Evolutionary conservation across 140 eudicot genomes (phyloP), one percentile per base, ranked within the genome.

Genomic region (Anethum foeniculum): DNA sequence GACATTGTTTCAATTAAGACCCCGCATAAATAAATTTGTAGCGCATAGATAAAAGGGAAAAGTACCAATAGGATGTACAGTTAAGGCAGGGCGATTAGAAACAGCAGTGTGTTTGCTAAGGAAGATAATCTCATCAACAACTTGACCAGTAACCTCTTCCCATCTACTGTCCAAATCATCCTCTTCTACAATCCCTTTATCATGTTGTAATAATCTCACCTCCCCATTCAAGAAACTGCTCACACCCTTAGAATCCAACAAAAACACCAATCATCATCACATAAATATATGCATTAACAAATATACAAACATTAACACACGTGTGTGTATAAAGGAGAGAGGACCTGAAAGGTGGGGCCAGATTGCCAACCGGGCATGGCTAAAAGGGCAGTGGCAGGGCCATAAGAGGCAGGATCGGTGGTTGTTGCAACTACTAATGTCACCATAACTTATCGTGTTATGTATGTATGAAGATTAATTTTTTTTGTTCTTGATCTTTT

Each of bases 51-150:
- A 47, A 36, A 47, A 46, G 51, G 3, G 15, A 2, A 7, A 15
- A 9, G 25, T 91, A 92, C 97, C 96, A 73, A 92, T 92, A 0
- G 98, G 98, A 78, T 94, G 98, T 11, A 94, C 68, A 21, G 97
- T 92, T 58, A 94, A 94, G 21, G 98, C 94, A 6, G 97, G 97
- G 28, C 98, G 97, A 82, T 80, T 94, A 39, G 97, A 89, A 48
- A 81, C 93, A 68, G 97, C 98, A 7, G 86, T 90, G 83, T 94
- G 98, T 82, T 87, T 90, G 81, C 97, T 92, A 18, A 94, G 91
- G 75, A 94, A 94, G 5, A 94, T 83, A 46, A 94, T 80, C 86
- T 94, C 92, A 51, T 83, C 54, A 46, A 94, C 97, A 32, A 76
- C 85, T 79, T 95, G 96, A 2, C 88, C 93, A 28, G 90, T 88